A percentile compares a stretch with the other conserved stretches of the same genome.
These are phyloP conservation scores for Ruellia speciosa DNA, from an alignment of 305 asterid species.

Conservation along the genomic window DNA sequence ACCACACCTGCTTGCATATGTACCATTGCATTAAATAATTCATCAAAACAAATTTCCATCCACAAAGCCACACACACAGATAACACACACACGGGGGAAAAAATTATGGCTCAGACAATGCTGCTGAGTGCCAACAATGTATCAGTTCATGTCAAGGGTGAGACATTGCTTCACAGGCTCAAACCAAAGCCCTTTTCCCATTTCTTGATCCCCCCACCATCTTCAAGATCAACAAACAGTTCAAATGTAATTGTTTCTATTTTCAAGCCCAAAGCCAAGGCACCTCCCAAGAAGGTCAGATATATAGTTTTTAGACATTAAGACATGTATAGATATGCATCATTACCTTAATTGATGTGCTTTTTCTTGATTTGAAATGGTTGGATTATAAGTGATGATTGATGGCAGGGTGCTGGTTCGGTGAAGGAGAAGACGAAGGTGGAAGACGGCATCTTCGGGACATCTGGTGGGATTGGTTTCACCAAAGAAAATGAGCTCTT, in stretches of 20 bases:
- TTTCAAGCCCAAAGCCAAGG: constrained; percentile 62
- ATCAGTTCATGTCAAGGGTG: constrained; percentile 30
- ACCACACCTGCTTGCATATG: background rate
- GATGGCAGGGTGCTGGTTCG: background rate
- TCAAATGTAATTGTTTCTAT: constrained; percentile 31
- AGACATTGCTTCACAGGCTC: constrained; percentile 34
- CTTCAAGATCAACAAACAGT: constrained; percentile 21
- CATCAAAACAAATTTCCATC: background rate
- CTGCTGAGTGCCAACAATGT: constrained; percentile 36
- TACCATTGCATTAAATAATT: background rate
- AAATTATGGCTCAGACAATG: constrained; percentile 44
- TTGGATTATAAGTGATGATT: background rate
- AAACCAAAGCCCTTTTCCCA: constrained; percentile 39
- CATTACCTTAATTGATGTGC: no score
- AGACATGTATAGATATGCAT: no score
- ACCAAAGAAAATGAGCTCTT: constrained; percentile 92
- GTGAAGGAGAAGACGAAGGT: constrained; percentile 57
- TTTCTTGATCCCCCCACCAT: constrained; percentile 20
- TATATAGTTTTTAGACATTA: background rate
- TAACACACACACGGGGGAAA: background rate
- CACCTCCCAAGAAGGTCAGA: constrained; percentile 43
- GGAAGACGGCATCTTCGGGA: constrained; percentile 92
- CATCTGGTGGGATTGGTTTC: constrained; percentile 94
- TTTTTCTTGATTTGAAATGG: background rate
- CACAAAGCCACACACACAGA: background rate